Base-by-base conservation (phyloP, 768 basidiomycete species). In the Collybiopsis confluens region DNA sequence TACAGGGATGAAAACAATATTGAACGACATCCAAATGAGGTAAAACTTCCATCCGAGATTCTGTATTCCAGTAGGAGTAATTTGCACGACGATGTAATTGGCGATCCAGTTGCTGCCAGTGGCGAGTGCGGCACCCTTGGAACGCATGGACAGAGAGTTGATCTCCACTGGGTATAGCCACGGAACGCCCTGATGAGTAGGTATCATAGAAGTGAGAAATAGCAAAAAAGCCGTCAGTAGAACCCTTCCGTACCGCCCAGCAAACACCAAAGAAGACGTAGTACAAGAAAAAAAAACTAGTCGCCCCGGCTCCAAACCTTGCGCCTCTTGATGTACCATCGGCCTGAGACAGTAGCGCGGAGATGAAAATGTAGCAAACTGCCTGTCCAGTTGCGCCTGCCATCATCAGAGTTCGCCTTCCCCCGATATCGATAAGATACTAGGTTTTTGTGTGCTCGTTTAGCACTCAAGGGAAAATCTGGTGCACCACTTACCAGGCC, bases 101-200 rank as follows among this genome's bases (percentile, higher is more conserved):
- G 74, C 75, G 16, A 79, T 75, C 76, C 77, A 78, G 57, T 78
- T 79, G 5, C 73, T 73, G 30, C 74, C 76, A 8, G 76, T 78
- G 10, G 70, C 76, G 28, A 79, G 43, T 2, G 76, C 77, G 9
- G 77, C 76, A 16, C 77, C 77, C 53, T 77, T 77, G 2, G 76
- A 75, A 3, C 76, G 69, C 76, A 79, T 79, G 0, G 75, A 68
- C 20, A 77, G 62, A 49, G 73, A 74, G 55, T 79, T 78, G 46
- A 79, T 79, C 56, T 79, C 76, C 1, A 76, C 75, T 3, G 77
- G 77, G 56, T 78, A 78, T 50, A 79, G 58, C 77, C 45, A 47
- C 15, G 45, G 45, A 47, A 47, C 45, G 2, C 45, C 45, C 45
- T 47, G 20, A 33, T 36, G 35, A 33, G 27, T 26, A 1, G 27